phyloP scores from a whole-genome alignment of 177 flowering plant genomes.

The Tripterygium wilfordii region DNA sequence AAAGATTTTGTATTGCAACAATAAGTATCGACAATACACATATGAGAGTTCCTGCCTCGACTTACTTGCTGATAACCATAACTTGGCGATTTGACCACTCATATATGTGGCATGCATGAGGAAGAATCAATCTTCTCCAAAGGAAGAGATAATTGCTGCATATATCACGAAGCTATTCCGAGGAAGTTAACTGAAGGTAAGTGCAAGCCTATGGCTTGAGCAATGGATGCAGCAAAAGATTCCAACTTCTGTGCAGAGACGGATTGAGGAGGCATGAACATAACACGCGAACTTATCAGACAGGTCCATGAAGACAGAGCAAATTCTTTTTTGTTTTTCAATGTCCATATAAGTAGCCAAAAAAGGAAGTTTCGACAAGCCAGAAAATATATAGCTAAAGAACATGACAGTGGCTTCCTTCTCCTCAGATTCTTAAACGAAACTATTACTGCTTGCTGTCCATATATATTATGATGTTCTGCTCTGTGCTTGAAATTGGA shows the following conservation, averaged over 20 bases:
- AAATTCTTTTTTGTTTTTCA: constrained; percentile 45
- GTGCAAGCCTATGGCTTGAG: constrained; percentile 51
- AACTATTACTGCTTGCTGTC: constrained; percentile 47
- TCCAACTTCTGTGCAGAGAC: constrained; percentile 55
- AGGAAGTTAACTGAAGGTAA: constrained; percentile 85
- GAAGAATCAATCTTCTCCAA: constrained; percentile 53
- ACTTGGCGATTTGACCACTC: constrained; percentile 89
- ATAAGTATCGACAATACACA: constrained; percentile 80
- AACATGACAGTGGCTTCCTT: constrained; percentile 46
- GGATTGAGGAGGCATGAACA: constrained; percentile 62
- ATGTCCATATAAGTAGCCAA: constrained; percentile 54
- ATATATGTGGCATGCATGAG: constrained; percentile 47
- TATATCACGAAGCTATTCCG: constrained; percentile 59
- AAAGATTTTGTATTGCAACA: constrained; percentile 65
- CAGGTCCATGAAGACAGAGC: constrained; percentile 40
- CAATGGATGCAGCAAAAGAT: constrained; percentile 61
- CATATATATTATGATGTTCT: constrained; percentile 58
- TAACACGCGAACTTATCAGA: constrained; percentile 49
- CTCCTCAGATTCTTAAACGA: constrained; percentile 60
- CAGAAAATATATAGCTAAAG: constrained; percentile 60
- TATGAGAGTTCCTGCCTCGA: constrained; percentile 67
- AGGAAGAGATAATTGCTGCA: constrained; percentile 57
- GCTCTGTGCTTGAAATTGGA: constrained; percentile 11
- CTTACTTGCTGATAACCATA: constrained; percentile 57
- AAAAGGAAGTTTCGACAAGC: constrained; percentile 87